Base-by-base conservation (phyloP, 306 rosid genomes). In the Fragaria ananassa region DNA sequence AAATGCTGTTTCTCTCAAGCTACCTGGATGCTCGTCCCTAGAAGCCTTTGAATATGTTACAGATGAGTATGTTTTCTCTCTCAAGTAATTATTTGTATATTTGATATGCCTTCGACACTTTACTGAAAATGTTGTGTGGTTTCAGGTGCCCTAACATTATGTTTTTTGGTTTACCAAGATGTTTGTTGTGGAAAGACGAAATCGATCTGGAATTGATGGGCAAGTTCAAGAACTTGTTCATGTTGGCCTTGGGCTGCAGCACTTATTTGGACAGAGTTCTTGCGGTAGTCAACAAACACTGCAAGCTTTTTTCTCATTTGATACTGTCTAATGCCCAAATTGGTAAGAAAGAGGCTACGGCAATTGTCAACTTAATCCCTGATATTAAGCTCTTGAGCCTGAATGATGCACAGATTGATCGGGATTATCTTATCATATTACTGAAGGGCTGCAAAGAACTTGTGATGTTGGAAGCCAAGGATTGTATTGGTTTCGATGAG, bases 371-470 rank as follows among this genome's bases (percentile, higher is more conserved):
- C 44, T 50, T 70, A 12, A 61, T 70, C 29, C 74, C 46, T 4
- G n/a, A 49, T 8, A 70, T 70, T 17, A 49, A 29, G 46, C 3
- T 0, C 1, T 18, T 70, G 25, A 29, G 29, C 10, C 9, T 70
- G 27, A 34, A 15, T 4, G 10, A 18, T 41, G 74, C 62, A 49
- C 1, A 1, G 0, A 50, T 70, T 31, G 27, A 31, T 31, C 23
- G 6, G 45, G 74, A 70, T 5, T 18, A 0, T 49, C 74, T 70
- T 6, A n/a, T 70, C 17, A 4, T 49, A 17, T 9, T 70, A 29
- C 61, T 70, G 62, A n/a, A 70, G 61, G 74, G 74, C 17, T 70
- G 74, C 74, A 70, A 70, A 29, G 12, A 70, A 49, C 74, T 70
- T 31, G 17, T 25, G 25, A 1, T 8, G 5, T 49, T 70, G 27